Base-by-base conservation (phyloP, 257 asterid species). In the Misopates orontium region DNA sequence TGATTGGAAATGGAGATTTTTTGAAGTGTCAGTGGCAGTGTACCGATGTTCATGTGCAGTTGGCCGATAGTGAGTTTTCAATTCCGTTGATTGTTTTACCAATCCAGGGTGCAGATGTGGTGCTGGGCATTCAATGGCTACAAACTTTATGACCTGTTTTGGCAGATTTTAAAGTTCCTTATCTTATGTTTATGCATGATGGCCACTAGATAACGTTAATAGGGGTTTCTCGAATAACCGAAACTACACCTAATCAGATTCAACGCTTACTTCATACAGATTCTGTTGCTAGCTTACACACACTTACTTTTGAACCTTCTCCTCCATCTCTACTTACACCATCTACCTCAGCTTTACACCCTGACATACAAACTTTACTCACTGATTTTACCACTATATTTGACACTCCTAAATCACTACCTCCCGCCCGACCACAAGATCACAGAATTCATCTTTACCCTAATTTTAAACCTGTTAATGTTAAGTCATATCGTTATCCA, bases 1-100 rank as follows among this genome's bases (percentile, higher is more conserved):
- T 49, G 55, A 21, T 49, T 15, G 55, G 55, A 49, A 49, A 49
- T 49, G 55, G 55, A n/a, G 55, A 49, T 15, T 17, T 14, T 16
- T 6, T 49, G 6, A 3, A 2, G 19, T 49, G 55, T n/a, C 55
- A 49, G 17, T 18, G 55, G 8, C 55, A 49, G 1, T 49, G 20
- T 17, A 12, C 1, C 6, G 55, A 49, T 49, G 55, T 49, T 10
- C 6, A 13, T 7, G 19, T 49, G 8, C 15, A 21, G 8, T 2
- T 49, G 16, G 20, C 15, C 3, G 18, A 49, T 3, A 18, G 17
- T 5, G 18, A 17, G 10, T 49, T 49, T 49, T 3, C 6, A 6
- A 49, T 49, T 13, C 55, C 55, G 17, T 49, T 3, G 20, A 49
- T n/a, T n/a, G n/a, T n/a, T n/a, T n/a, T n/a, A n/a, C n/a, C n/a